These are phyloP conservation scores for Globisporangium heterothallicum DNA, from an alignment of 352 stramenopile species.

Conservation along the genomic window DNA sequence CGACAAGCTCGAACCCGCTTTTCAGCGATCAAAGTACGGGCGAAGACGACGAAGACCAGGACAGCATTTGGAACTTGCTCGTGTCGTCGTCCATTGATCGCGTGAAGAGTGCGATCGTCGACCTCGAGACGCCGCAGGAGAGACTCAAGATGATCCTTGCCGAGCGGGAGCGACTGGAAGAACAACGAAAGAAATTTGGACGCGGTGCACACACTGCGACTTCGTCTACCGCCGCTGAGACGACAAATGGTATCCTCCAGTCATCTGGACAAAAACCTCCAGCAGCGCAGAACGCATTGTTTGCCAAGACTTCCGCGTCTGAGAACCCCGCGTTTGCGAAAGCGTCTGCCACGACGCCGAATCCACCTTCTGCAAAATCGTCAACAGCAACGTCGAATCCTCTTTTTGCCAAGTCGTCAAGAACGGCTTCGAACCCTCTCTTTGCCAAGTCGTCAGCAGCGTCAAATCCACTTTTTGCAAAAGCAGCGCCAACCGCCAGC, in stretches of 20 bases:
- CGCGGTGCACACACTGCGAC: neutral
- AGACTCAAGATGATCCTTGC: constrained; percentile 53
- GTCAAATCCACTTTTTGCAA: constrained; percentile 23
- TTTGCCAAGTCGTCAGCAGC: constrained; percentile 4
- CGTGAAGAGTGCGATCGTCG: constrained; percentile 43
- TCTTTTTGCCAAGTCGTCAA: constrained; percentile 16
- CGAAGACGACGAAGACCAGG: constrained; percentile 43
- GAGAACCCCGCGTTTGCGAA: constrained; percentile 5
- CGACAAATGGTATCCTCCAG: constrained; percentile 12
- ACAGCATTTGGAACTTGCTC: constrained; percentile 70
- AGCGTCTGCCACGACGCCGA: neutral
- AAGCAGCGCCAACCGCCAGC: neutral
- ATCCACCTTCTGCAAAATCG: neutral
- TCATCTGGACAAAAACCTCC: no score
- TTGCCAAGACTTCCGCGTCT: neutral
- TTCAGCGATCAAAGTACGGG: constrained; percentile 43
- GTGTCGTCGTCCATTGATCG: constrained; percentile 66
- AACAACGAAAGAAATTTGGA: constrained; percentile 46
- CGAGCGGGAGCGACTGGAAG: constrained; percentile 56
- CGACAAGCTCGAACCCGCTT: constrained; percentile 29
- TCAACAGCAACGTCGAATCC: constrained; percentile 18
- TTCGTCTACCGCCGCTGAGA: constrained; percentile 14
- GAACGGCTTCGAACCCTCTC: neutral
- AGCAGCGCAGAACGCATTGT: constrained; percentile 2
- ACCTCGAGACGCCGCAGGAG: constrained; percentile 39